These are phyloP conservation scores for Penicillium odoratum DNA, from an alignment of 495 filamentous ascomycete genomes.

Conservation along the genomic window DNA sequence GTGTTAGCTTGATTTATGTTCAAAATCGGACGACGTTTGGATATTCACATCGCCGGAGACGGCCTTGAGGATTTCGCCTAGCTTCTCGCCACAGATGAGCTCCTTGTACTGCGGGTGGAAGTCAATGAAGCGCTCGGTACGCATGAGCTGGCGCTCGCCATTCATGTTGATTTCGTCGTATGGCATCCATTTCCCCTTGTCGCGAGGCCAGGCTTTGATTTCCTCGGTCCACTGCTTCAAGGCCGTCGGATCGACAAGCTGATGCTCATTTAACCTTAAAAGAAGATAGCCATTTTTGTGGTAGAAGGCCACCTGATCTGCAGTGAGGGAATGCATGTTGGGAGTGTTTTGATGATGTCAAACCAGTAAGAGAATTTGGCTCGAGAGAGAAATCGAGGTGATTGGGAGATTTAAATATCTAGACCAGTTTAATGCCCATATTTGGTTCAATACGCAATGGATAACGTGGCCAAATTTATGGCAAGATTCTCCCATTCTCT, in stretches of 20 bases:
- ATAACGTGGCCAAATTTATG: no score
- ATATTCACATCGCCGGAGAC: conserved; percentile 30
- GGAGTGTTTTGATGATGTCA: background rate
- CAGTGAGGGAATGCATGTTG: conserved; percentile 21
- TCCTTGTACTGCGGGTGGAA: conserved; percentile 37
- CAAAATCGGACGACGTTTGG: no score
- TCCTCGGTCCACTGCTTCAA: conserved; percentile 42
- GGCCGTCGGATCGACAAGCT: conserved; percentile 26
- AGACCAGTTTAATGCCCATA: background rate
- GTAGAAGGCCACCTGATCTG: conserved; percentile 34
- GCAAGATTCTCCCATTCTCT: background rate
- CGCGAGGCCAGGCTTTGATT: conserved; percentile 38
- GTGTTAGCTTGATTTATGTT: background rate
- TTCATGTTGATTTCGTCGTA: conserved; percentile 46
- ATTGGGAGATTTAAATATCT: background rate
- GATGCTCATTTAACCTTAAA: conserved; percentile 31
- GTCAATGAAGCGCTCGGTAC: conserved; percentile 46
- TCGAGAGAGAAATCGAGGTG: background rate
- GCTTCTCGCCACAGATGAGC: conserved; percentile 34
- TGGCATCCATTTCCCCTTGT: conserved; percentile 45
- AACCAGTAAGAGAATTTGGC: background rate
- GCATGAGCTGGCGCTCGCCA: conserved; percentile 42
- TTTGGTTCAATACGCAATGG: no score
- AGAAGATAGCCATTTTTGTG: conserved; percentile 41
- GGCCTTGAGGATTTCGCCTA: conserved; percentile 35